Percentiles rank a stretch among this genome's conserved stretches.
phyloP scores from a whole-genome alignment of 495 filamentous ascomycete genomes.

The Apiosordaria backusii region DNA sequence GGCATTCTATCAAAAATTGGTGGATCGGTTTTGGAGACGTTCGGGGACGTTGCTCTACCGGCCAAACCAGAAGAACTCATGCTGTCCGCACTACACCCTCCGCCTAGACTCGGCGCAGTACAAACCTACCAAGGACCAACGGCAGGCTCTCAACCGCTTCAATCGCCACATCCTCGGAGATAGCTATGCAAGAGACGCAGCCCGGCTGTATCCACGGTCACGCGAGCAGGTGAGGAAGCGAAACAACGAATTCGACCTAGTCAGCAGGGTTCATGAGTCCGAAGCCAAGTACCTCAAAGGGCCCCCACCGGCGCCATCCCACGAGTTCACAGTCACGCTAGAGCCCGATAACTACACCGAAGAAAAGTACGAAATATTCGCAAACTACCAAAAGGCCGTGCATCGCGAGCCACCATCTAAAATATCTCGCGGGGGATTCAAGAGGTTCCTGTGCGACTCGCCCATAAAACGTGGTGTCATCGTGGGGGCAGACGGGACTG shows the following conservation, averaged over 20 bases:
- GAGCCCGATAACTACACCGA: slow-evolving; percentile 78
- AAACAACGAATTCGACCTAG: slow-evolving; percentile 70
- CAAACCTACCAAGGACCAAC: slow-evolving; percentile 72
- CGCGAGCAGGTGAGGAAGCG: slow-evolving; percentile 75
- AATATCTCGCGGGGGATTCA: slow-evolving; percentile 68
- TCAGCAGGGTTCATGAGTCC: slow-evolving; percentile 66
- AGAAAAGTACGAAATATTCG: slow-evolving; percentile 81
- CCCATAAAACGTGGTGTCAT: slow-evolving; percentile 58
- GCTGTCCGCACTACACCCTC: slow-evolving; percentile 95
- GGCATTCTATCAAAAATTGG: slow-evolving; percentile 71
- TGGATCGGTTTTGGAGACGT: slow-evolving; percentile 89
- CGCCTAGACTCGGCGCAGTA: slow-evolving; percentile 71
- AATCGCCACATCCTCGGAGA: slow-evolving; percentile 80
- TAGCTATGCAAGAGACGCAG: slow-evolving; percentile 68
- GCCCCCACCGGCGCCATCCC: slow-evolving; percentile 62
- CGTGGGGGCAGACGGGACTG: slow-evolving; percentile 42
- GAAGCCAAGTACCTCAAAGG: slow-evolving; percentile 54
- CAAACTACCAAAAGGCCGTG: slow-evolving; percentile 79
- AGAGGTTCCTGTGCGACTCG: slow-evolving; percentile 77
- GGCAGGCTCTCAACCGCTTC: slow-evolving; percentile 86
- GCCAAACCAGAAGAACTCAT: slow-evolving; percentile 75
- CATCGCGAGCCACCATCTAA: slow-evolving; percentile 69
- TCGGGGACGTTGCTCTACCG: slow-evolving; percentile 85
- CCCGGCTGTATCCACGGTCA: slow-evolving; percentile 68
- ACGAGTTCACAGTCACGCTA: slow-evolving; percentile 73